Base-by-base conservation (phyloP, 345 rosid genomes). In the Gossypium australe region DNA sequence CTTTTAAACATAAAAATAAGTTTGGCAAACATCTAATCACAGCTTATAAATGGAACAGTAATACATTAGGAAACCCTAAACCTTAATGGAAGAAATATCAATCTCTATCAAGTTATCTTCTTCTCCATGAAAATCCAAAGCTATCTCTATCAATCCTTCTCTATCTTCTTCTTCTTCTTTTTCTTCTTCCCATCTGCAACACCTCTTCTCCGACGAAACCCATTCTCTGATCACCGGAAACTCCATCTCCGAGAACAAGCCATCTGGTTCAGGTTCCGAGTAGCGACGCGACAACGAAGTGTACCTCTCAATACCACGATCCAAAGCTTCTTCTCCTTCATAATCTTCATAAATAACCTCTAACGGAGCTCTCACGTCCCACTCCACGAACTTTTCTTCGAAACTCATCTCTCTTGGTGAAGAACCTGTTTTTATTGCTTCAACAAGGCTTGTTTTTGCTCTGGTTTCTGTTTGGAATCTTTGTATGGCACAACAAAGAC, bases 291-390 rank as follows among this genome's bases (percentile, higher is more conserved):
- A 87, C 76, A 92, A 73, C 20, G 92, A 89, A 7, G 85, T 85
- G 72, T 78, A 76, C 73, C 84, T 78, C 75, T 78, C 87, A 0
- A 78, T 68, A 0, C 61, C 57, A 70, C 70, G 79, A 52, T 47
- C 62, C 43, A n/a, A 71, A n/a, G 75, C 84, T 7, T 82, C 85
- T 14, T 83, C 92, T 3, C 80, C 94, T 79, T 85, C 89, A 34
- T 2, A 34, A 34, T 72, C 87, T 82, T 94, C 97, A 71, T 94
- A 87, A 55, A 94, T 94, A 56, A 92, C 92, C 20, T 89, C 93
- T 66, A 94, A 66, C 22, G 98, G 97, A 2, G 97, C 97, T 73
- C 88, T 84, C 49, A 92, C 84, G 78, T 94, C 68, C 98, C 97
- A 94, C 10, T 82, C 87, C 34, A 89, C 86, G 64, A 92, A 94